Base-by-base conservation (phyloP, 176 grass and related monocot genomes). In the Aegilops speltoides region DNA sequence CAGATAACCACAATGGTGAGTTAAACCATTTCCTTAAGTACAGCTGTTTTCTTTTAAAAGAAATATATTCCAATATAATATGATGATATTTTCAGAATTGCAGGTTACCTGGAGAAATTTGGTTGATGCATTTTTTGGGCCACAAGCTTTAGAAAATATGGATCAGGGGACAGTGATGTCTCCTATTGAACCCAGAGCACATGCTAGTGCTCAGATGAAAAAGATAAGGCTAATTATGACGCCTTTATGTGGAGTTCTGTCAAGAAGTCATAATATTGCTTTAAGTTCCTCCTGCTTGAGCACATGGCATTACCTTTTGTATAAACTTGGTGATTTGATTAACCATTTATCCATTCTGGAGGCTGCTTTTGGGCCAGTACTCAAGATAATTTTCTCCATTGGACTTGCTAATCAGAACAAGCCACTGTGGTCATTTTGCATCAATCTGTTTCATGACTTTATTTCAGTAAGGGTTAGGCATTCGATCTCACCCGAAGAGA, bases 101-200 rank as follows among this genome's bases (percentile, higher is more conserved):
- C 87, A 98, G 95, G 93, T 79, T 93, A 87, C 89, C 17, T 98
- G 95, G 95, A 90, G 70, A 92, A 89, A 91, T 86, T 93, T 98
- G 73, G 87, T 95, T 33, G 85, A 98, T 93, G 85, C 86, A 88
- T 85, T 92, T 83, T 82, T 98, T 85, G 87, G 76, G 14, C 54
- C 86, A 81, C 70, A 90, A 29, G 75, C 43, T 61, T 43, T 68
- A 11, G 80, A 87, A 34, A 45, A 11, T 73, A 28, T 76, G 87
- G 79, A 65, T 80, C 78, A 89, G 38, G 64, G 72, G 82, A 71
- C 45, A 19, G 38, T 48, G 65, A 11, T 64, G 34, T 60, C 63
- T 70, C 41, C 75, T 66, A 32, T 64, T 81, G 40, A 52, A 78
- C 74, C 81, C 43, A 82, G 59, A 67, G 57, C 76, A 56, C 63